Evolutionary conservation across 2,329 filamentous ascomycete genomes (phyloP).

Genomic region (Didymella arachidicola): DNA sequence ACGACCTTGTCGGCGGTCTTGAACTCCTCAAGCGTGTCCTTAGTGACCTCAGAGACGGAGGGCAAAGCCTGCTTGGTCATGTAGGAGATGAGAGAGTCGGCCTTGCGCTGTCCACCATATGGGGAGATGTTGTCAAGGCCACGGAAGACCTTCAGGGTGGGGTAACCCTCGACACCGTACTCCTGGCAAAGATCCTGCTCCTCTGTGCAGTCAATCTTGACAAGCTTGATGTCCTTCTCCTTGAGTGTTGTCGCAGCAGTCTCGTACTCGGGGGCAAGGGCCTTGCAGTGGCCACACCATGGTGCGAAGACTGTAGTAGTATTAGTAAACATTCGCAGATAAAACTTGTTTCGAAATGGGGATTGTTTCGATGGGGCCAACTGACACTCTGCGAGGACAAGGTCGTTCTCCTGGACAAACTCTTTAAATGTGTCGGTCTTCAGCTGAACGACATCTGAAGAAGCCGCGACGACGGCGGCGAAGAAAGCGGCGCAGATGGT

Average conservation of each 20-base stretch:
- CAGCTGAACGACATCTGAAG: conserved; percentile 82
- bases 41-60: conserved; percentile 82
- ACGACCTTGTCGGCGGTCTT: conserved; percentile 98
- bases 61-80: conserved; percentile 99
- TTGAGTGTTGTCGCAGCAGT: conserved; percentile 83
- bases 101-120: conserved; percentile 90
- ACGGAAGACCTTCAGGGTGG: conserved; percentile 98
- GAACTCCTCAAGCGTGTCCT: conserved; percentile 90
- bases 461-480: conserved; percentile 65
- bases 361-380: conserved; percentile 21
- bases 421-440: conserved; percentile 86
- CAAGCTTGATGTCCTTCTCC: conserved; percentile 85
- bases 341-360: neutral
- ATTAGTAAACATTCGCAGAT: conserved; percentile 44
- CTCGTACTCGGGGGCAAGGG: conserved; percentile 91
- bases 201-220: conserved; percentile 94
- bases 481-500: conserved; percentile 53
- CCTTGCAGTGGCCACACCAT: conserved; percentile 99
- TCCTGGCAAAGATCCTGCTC: conserved; percentile 90
- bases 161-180: conserved; percentile 95
- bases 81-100: conserved; percentile 78
- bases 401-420: conserved; percentile 83
- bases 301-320: conserved; percentile 79
- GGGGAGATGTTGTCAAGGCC: conserved; percentile 80
- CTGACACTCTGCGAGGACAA: conserved; percentile 94